Base-by-base conservation (phyloP, 2,329 filamentous ascomycete species). In the Alternaria sp. region DNA sequence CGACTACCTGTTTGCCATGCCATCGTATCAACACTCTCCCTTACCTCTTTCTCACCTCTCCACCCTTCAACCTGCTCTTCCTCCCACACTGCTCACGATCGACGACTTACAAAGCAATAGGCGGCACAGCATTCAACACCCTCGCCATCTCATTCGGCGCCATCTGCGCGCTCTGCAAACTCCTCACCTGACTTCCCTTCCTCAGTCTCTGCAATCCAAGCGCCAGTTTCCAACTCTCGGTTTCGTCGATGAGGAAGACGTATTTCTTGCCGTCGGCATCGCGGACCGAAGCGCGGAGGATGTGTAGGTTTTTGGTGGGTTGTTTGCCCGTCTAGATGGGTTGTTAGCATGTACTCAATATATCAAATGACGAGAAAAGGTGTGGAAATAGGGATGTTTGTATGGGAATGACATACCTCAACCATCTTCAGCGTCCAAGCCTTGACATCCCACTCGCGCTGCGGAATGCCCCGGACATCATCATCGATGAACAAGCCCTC, bases 361-460 rank as follows among this genome's bases (percentile, higher is more conserved):
- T 28, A 23, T 54, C 44, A 50, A 30, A 57, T n/a, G 26, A 43
- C 0, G 33, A 11, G 18, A 15, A 18, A 15, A 43, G 12, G n/a
- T 18, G 28, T 30, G 15, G 11, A 57, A 14, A 5, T 23, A 23
- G 14, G 37, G n/a, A n/a, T 15, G 33, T n/a, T n/a, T n/a, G n/a
- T n/a, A n/a, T n/a, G n/a, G n/a, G 5, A 6, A 23, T 4, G 11
- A 66, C 75, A 63, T 73, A 78, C 77, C 87, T 98, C 96, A 80
- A 96, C 89, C 69, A 91, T 84, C 82, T 97, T 97, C 82, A 99
- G 87, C 46, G 94, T 97, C 96, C 96, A 98, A 25, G 95, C 94
- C 81, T 98, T 98, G 76, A 98, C 89, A 79, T 99, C 96, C 96
- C 96, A 99, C 82, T 99, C 96, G 63, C 96, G 89, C 81, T 98